A percentile compares a stretch with the other conserved stretches of the same genome.
phyloP scores from a whole-genome alignment of 305 asterid species.

The Fraxinus xanthoxyloides region DNA sequence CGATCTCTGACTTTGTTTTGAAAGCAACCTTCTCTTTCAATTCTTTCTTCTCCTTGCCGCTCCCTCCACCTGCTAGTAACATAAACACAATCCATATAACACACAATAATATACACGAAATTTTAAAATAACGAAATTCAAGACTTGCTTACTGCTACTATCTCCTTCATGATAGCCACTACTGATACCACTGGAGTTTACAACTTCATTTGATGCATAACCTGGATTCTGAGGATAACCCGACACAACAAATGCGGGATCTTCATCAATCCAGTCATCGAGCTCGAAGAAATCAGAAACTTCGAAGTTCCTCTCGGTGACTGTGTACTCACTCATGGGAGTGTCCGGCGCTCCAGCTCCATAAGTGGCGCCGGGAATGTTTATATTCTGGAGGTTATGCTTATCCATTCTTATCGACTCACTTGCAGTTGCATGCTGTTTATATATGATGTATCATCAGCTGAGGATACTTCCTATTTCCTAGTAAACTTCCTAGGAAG shows the following conservation, averaged over 20 bases:
- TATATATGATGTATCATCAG: constrained; percentile 1
- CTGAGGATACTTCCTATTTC: background rate
- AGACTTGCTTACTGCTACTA: constrained; percentile 42
- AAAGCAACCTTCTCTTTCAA: constrained; percentile 67
- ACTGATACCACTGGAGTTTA: constrained; percentile 24
- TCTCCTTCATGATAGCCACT: constrained; percentile 32
- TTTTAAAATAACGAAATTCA: background rate
- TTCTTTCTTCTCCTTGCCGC: constrained; percentile 44
- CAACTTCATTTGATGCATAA: constrained; percentile 6
- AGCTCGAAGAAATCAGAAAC: constrained; percentile 60
- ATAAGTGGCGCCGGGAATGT: constrained; percentile 15
- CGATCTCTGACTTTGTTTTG: constrained; percentile 71
- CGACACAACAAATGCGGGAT: constrained; percentile 27
- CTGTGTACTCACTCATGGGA: background rate
- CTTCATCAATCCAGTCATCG: constrained; percentile 49
- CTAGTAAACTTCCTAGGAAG: constrained; percentile 35
- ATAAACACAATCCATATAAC: background rate
- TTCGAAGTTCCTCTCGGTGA: constrained; percentile 29
- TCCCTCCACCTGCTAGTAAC: constrained; percentile 41
- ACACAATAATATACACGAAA: background rate
- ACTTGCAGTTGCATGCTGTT: constrained; percentile 7
- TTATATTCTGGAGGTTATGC: background rate
- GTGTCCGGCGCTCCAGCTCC: background rate
- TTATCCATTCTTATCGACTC: constrained; percentile 36
- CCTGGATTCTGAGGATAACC: constrained; percentile 28